Evolutionary conservation across 495 filamentous ascomycete species (phyloP).

Genomic region (Acidomyces sp.): DNA sequence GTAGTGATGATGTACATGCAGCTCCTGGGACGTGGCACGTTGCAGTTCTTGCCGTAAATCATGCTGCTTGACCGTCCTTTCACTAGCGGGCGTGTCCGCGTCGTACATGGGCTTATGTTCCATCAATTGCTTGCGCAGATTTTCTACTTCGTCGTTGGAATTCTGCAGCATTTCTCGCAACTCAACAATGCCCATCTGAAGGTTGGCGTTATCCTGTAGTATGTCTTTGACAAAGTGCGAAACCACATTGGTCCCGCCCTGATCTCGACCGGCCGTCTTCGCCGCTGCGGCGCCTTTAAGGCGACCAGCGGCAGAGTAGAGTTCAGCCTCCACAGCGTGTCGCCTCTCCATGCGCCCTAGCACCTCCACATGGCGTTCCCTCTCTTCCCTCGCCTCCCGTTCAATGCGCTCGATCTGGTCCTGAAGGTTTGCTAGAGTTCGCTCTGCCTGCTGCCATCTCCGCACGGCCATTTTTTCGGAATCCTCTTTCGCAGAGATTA

Average conservation of each 20-base stretch:
- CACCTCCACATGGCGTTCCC: slow-evolving; percentile 67
- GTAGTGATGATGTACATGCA: slow-evolving; percentile 90
- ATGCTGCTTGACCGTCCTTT: slow-evolving; percentile 44
- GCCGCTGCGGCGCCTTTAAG: slow-evolving; percentile 65
- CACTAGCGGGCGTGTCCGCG: slow-evolving; percentile 26
- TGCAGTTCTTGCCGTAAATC: slow-evolving; percentile 42
- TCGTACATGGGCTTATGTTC: slow-evolving; percentile 55
- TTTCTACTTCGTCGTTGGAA: slow-evolving; percentile 89
- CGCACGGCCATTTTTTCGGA: slow-evolving; percentile 62
- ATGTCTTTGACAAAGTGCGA: slow-evolving; percentile 93
- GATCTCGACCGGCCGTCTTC: slow-evolving; percentile 33
- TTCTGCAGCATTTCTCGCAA: slow-evolving; percentile 79
- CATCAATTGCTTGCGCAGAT: slow-evolving; percentile 68
- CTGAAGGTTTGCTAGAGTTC: slow-evolving; percentile 55
- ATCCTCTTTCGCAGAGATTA: slow-evolving; percentile 49
- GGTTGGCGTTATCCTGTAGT: slow-evolving; percentile 82
- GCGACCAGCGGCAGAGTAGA: slow-evolving; percentile 61
- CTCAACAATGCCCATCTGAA: slow-evolving; percentile 82
- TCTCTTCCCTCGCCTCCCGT: slow-evolving; percentile 68
- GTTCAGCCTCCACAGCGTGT: slow-evolving; percentile 52
- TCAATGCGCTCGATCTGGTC: slow-evolving; percentile 86
- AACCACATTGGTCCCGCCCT: slow-evolving; percentile 48
- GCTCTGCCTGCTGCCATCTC: slow-evolving; percentile 73
- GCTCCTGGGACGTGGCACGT: slow-evolving; percentile 47
- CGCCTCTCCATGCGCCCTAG: slow-evolving; percentile 68